Conservation (phyloP, 805 yeast species). For the Lachancea meyersii region DNA sequence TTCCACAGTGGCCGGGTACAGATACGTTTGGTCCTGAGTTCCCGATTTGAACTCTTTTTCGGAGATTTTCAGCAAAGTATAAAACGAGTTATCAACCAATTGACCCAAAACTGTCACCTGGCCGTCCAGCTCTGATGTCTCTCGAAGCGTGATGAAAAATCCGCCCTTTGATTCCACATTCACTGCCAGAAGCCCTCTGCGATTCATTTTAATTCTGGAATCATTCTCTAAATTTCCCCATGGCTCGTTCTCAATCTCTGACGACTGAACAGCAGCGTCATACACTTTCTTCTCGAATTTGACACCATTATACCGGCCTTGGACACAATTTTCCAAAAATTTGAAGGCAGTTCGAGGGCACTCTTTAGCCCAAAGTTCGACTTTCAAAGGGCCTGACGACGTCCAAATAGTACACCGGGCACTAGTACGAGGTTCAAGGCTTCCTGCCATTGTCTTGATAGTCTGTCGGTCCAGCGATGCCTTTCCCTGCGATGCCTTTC, state of each 20-base stretch:
- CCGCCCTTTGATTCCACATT: constrained; percentile 33
- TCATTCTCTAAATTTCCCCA: constrained; percentile 41
- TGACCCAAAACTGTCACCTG: constrained; percentile 47
- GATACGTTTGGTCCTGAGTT: constrained; percentile 33
- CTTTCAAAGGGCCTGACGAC: constrained; percentile 49
- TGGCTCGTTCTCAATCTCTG: constrained; percentile 24
- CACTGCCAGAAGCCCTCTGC: constrained; percentile 52
- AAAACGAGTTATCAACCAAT: constrained; percentile 50
- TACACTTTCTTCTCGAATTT: constrained; percentile 31
- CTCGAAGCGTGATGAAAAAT: constrained; percentile 42
- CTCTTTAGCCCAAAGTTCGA: constrained; percentile 69
- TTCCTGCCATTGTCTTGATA: constrained; percentile 4
- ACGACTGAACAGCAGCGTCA: constrained; percentile 36
- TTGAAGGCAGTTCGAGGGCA: constrained; percentile 42
- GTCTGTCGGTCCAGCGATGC: neutral
- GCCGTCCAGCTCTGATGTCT: constrained; percentile 1
- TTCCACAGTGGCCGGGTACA: constrained; percentile 45
- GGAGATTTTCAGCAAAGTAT: constrained; percentile 43
- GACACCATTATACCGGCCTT: constrained; percentile 38
- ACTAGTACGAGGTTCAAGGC: constrained; percentile 48
- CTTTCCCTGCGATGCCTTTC: neutral
- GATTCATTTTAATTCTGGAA: constrained; percentile 43
- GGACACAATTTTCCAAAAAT: constrained; percentile 46
- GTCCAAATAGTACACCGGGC: constrained; percentile 55
- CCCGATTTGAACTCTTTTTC: constrained; percentile 41